Percentiles rank a stretch among this genome's conserved stretches.
phyloP scores from a whole-genome alignment of 2,329 filamentous ascomycete species.

The Sarocladium oryzae region DNA sequence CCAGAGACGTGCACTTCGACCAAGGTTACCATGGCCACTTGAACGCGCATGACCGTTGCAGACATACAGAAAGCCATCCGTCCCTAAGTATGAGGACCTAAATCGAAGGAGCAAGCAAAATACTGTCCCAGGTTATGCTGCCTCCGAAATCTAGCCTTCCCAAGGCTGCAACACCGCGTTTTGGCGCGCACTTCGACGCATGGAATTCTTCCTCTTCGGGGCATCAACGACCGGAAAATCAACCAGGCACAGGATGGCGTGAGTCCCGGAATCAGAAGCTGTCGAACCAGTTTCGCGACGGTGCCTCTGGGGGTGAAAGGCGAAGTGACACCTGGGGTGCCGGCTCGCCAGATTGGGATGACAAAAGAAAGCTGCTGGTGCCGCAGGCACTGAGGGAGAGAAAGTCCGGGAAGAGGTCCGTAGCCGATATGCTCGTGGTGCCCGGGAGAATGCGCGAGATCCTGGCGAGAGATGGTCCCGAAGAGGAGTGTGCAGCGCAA shows the following conservation, averaged over 20 bases:
- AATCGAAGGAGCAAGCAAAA: background rate
- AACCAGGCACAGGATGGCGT: conserved; percentile 62
- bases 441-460: conserved; percentile 35
- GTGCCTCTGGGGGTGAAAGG: conserved; percentile 50
- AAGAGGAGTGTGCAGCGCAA: conserved; percentile 12
- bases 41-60: background rate
- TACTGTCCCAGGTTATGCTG: background rate
- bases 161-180: conserved; percentile 34
- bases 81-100: background rate
- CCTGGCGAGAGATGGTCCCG: conserved; percentile 2
- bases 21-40: background rate
- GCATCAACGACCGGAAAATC: conserved; percentile 70
- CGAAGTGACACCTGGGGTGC: conserved; percentile 60
- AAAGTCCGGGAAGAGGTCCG: conserved; percentile 31
- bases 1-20: background rate
- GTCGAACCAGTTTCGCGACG: conserved; percentile 57
- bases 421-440: conserved; percentile 47
- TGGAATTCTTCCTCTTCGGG: conserved; percentile 72
- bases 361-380: conserved; percentile 35
- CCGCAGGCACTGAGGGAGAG: conserved; percentile 34
- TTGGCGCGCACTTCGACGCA: conserved; percentile 49
- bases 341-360: conserved; percentile 51
- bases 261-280: conserved; percentile 64
- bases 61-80: background rate
- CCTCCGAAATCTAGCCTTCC: conserved; percentile 14